Conservation (phyloP, 352 stramenopile species). For the Pythium coloratum region DNA sequence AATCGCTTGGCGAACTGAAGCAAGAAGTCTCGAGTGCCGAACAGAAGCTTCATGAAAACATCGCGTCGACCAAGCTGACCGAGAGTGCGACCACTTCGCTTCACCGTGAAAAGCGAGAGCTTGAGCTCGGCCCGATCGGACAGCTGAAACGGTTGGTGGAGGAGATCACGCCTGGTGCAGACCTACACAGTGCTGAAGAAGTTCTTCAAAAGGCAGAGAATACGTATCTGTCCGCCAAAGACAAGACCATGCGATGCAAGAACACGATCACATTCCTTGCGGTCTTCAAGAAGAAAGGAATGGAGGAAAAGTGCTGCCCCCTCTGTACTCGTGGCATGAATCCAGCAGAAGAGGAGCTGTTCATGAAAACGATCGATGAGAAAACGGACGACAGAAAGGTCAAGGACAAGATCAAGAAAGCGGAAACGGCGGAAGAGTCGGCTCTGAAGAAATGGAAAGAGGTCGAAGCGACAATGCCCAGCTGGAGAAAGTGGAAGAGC, state of each 20-base stretch:
- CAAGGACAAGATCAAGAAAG: conserved; percentile 74
- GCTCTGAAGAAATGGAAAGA: conserved; percentile 57
- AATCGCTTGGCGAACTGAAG: conserved; percentile 28
- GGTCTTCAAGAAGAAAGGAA: conserved; percentile 84
- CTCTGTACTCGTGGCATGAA: conserved; percentile 68
- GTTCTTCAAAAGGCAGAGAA: conserved; percentile 56
- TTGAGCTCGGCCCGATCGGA: conserved; percentile 57
- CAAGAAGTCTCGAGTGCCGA: conserved; percentile 36
- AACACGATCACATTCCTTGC: conserved; percentile 84
- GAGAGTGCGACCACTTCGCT: conserved; percentile 46
- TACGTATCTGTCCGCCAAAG: conserved; percentile 74
- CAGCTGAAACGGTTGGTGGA: conserved; percentile 50
- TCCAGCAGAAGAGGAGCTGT: conserved; percentile 56
- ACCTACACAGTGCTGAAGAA: conserved; percentile 48
- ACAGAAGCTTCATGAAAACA: conserved; percentile 51
- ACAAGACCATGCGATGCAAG: conserved; percentile 77
- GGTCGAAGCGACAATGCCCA: conserved; percentile 61
- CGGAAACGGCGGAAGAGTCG: conserved; percentile 46
- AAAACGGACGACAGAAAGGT: conserved; percentile 80
- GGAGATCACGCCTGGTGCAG: conserved; percentile 44
- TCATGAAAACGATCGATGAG: conserved; percentile 59
- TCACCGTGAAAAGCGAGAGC: conserved; percentile 43
- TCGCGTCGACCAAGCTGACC: conserved; percentile 43
- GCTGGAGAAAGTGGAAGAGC: conserved; percentile 61
- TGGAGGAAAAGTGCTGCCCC: conserved; percentile 79